These are phyloP conservation scores for Yarrowia osloensis DNA, from an alignment of 805 yeast species.

Conservation along the genomic window DNA sequence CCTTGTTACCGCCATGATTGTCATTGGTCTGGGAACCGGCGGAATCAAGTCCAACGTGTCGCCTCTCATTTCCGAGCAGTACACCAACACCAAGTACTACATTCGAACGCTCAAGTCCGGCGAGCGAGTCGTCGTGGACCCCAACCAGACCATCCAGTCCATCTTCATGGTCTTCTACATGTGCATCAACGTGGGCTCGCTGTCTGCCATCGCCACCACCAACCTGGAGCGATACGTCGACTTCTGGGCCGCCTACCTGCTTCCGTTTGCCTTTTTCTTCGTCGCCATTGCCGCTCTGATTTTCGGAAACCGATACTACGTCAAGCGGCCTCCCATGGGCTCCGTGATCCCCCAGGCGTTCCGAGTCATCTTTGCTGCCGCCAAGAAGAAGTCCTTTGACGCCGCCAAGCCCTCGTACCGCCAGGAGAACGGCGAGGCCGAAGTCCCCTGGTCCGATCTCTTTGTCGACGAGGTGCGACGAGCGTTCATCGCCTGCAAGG, in stretches of 20 bases:
- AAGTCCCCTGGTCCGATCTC: slow-evolving; percentile 60
- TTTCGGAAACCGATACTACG: slow-evolving; percentile 56
- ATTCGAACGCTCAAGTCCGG: slow-evolving; percentile 62
- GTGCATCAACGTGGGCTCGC: slow-evolving; percentile 73
- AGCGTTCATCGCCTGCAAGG: slow-evolving; percentile 69
- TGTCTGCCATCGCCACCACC: slow-evolving; percentile 75
- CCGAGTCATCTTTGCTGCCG: slow-evolving; percentile 48
- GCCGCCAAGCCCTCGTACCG: slow-evolving; percentile 60
- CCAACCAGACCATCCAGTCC: slow-evolving; percentile 68
- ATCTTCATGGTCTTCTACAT: slow-evolving; percentile 76
- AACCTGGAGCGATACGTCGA: slow-evolving; percentile 67
- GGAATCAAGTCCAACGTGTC: slow-evolving; percentile 78
- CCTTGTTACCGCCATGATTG: slow-evolving; percentile 54
- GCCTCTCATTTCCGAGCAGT: slow-evolving; percentile 74
- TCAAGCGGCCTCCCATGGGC: slow-evolving; percentile 62
- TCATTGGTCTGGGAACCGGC: slow-evolving; percentile 78
- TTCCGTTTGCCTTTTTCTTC: slow-evolving; percentile 70
- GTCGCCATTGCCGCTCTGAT: slow-evolving; percentile 57
- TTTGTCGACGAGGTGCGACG: slow-evolving; percentile 74
- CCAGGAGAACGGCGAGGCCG: slow-evolving; percentile 47
- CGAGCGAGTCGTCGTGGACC: slow-evolving; percentile 68
- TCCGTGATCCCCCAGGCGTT: slow-evolving; percentile 60
- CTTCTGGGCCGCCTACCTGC: slow-evolving; percentile 64
- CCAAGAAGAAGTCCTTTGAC: slow-evolving; percentile 52
- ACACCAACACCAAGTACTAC: slow-evolving; percentile 60